phyloP scores from a whole-genome alignment of 176 grass and related monocot species.

The Chrysopogon serrulatus region DNA sequence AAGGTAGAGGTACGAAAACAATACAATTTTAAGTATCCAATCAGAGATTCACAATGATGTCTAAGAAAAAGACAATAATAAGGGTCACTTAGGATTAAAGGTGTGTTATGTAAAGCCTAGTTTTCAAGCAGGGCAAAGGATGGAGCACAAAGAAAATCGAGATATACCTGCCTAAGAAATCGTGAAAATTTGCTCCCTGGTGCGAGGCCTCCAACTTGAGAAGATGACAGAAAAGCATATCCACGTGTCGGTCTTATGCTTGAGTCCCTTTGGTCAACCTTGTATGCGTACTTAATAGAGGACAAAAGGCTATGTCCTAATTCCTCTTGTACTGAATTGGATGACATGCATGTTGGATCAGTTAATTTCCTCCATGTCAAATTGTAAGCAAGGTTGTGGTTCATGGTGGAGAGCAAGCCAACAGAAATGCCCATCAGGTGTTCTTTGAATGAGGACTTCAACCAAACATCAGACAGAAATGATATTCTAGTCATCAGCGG shows the following conservation, averaged over 20 bases:
- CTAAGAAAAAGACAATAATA: not conserved
- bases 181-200: slow-evolving; percentile 43
- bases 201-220: slow-evolving; percentile 67
- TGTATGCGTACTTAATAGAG: slow-evolving; percentile 73
- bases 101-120: not conserved
- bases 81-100: not conserved
- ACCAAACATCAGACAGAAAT: slow-evolving; percentile 69
- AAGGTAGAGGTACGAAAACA: not conserved
- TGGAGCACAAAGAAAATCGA: not conserved
- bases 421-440: slow-evolving; percentile 63
- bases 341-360: slow-evolving; percentile 41
- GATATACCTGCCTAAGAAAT: slow-evolving; percentile 80
- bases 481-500: slow-evolving; percentile 55
- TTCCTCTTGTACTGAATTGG: slow-evolving; percentile 52
- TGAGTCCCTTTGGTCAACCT: slow-evolving; percentile 77
- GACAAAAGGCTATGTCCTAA: slow-evolving; percentile 78
- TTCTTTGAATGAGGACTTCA: slow-evolving; percentile 78
- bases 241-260: slow-evolving; percentile 58
- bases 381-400: slow-evolving; percentile 72
- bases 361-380: slow-evolving; percentile 64
- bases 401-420: slow-evolving; percentile 65
- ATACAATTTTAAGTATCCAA: not conserved
- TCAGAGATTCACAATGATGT: not conserved
- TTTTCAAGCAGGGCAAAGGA: not conserved
- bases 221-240: slow-evolving; percentile 67